A percentile compares a stretch with the other conserved stretches of the same genome.
These are phyloP conservation scores for Monilinia fructicola DNA, from an alignment of 2,329 filamentous ascomycete species.

Conservation along the genomic window DNA sequence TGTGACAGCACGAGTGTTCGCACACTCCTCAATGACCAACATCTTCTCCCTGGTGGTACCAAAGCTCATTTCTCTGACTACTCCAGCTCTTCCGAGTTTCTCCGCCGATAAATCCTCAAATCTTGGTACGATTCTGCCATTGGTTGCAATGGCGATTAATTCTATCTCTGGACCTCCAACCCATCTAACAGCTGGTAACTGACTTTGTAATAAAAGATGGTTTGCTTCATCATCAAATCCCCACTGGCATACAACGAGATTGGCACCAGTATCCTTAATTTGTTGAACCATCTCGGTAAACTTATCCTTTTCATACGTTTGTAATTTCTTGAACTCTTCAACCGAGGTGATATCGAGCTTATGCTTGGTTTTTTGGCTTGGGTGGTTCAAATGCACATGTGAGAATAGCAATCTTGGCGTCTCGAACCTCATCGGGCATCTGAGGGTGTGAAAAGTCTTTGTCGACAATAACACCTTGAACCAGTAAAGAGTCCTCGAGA, in stretches of 20 bases:
- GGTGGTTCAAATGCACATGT: constrained; percentile 98
- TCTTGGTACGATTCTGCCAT: constrained; percentile 93
- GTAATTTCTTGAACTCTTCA: constrained; percentile 97
- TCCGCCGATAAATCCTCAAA: constrained; percentile 91
- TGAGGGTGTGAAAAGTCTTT: constrained; percentile 99
- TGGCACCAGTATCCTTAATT: constrained; percentile 96
- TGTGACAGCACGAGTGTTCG: constrained; percentile 94
- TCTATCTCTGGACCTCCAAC: constrained; percentile 98
- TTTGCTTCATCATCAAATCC: constrained; percentile 99
- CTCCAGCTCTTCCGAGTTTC: constrained; percentile 86
- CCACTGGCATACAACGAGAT: constrained; percentile 98
- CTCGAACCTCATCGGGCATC: constrained; percentile 92
- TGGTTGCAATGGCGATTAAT: constrained; percentile 96
- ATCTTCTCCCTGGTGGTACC: constrained; percentile 99
- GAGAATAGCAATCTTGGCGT: constrained; percentile 96
- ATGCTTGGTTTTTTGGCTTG: constrained; percentile 99
- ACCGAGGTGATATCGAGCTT: constrained; percentile 96
- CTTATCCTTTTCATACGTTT: constrained; percentile 93
- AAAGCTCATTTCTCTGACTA: constrained; percentile 93
- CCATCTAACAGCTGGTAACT: constrained; percentile 94
- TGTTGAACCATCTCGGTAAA: constrained; percentile 98
- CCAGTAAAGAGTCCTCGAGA: constrained; percentile 88
- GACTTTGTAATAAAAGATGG: constrained; percentile 92
- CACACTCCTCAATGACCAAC: constrained; percentile 98
- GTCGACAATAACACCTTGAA: constrained; percentile 98